Base-by-base conservation (phyloP, 257 asterid genomes). In the Leonotis leonurus region DNA sequence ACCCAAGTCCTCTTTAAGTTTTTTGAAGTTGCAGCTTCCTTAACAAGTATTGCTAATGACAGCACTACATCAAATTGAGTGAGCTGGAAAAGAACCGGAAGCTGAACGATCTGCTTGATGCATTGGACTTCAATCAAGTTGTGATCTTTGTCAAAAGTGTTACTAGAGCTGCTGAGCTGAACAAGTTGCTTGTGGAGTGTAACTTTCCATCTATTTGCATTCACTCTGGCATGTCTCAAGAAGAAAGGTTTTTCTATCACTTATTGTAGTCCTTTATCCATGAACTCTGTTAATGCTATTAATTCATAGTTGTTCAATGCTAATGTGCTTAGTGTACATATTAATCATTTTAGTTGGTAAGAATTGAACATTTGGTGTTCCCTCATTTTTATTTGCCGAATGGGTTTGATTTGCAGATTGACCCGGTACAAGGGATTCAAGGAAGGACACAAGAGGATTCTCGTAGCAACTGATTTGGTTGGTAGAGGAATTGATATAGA, bases 151-250 rank as follows among this genome's bases (percentile, higher is more conserved):
- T 90, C 74, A 90, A 90, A 74, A 90, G 97, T 24, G 97, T 90
- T 55, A 87, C 29, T 55, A 78, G 97, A 54, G 94, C 97, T 8
- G 97, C 95, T 0, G 95, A 90, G 86, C 83, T 90, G 66, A 87
- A 90, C 71, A 90, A 90, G 87, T 81, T 90, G 65, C 90, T 90
- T 30, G 85, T 81, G 54, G 97, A 89, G 83, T 89, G 97, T 51
- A 87, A 89, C 63, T 89, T 89, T 60, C 97, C 97, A 17, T 86
- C 95, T 30, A 89, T 89, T 30, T 89, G 97, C 78, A 89, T 89
- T 60, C 97, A 89, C 74, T 89, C 97, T 71, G 97, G 97, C 79
- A 89, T 89, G 97, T 77, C 97, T 60, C 97, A 89, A 71, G 97
- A 89, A 71, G 97, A 89, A 73, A 86, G 97, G 97, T 87, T n/a